phyloP scores from a whole-genome alignment of 2,329 filamentous ascomycete species.

The Malbranchea cinnamomea region DNA sequence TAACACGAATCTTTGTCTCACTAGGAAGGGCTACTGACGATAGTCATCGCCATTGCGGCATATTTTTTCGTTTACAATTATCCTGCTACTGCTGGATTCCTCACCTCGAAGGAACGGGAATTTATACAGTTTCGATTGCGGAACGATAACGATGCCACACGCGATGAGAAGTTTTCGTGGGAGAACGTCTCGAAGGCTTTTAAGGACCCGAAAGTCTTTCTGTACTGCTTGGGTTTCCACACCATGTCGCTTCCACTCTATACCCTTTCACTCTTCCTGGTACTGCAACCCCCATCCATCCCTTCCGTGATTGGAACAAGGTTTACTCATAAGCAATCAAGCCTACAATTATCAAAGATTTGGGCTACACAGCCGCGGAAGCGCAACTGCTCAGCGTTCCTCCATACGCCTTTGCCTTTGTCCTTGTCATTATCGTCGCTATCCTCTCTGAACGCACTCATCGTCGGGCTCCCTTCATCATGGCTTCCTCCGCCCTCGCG shows the following conservation, averaged over 20 bases:
- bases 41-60: constrained; percentile 33
- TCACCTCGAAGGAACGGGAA: constrained; percentile 36
- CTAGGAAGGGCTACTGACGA: constrained; percentile 54
- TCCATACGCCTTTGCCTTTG: constrained; percentile 48
- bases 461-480: constrained; percentile 49
- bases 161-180: constrained; percentile 56
- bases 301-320: background rate
- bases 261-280: constrained; percentile 25
- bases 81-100: constrained; percentile 26
- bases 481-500: constrained; percentile 40
- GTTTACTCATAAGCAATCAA: constrained; percentile 6
- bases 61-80: constrained; percentile 31
- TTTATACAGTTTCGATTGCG: constrained; percentile 49
- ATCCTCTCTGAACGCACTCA: constrained; percentile 43
- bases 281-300: constrained; percentile 7
- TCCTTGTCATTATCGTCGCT: constrained; percentile 44
- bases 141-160: constrained; percentile 53
- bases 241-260: constrained; percentile 50
- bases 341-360: constrained; percentile 29
- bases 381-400: constrained; percentile 46
- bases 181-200: constrained; percentile 46
- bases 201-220: constrained; percentile 54
- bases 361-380: constrained; percentile 27
- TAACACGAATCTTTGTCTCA: background rate
- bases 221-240: constrained; percentile 58